Conservation (phyloP, 768 basidiomycete species). For the Rhodocollybia butyracea region DNA sequence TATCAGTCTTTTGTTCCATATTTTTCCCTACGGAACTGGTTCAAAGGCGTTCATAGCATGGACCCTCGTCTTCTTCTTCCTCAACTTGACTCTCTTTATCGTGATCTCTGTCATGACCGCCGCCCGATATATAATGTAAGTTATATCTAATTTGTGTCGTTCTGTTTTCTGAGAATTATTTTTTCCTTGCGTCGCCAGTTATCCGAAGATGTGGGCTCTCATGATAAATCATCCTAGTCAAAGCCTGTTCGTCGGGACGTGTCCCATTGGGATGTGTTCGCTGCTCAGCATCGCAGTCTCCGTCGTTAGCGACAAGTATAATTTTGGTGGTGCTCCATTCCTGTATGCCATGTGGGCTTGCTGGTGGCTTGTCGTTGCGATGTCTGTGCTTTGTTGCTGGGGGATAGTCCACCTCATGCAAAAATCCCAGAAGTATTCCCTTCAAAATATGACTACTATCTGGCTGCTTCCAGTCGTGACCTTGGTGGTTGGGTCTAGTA, state of each 20-base stretch:
- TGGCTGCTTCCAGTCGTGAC: constrained; percentile 82
- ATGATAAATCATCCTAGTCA: constrained; percentile 46
- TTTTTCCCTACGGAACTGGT: constrained; percentile 51
- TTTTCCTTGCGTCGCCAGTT: too few relatives aligned
- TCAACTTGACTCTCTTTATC: constrained; percentile 55
- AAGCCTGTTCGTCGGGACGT: constrained; percentile 42
- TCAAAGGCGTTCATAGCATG: constrained; percentile 38
- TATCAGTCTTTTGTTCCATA: constrained; percentile 52
- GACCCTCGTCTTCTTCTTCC: constrained; percentile 51
- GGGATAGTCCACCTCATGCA: constrained; percentile 69
- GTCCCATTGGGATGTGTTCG: constrained; percentile 57
- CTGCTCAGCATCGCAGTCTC: constrained; percentile 43
- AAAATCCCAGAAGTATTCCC: constrained; percentile 52
- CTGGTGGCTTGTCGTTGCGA: constrained; percentile 60
- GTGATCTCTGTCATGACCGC: constrained; percentile 42
- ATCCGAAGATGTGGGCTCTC: constrained; percentile 46
- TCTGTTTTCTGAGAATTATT: too few relatives aligned
- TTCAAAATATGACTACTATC: constrained; percentile 52
- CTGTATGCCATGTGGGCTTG: constrained; percentile 51
- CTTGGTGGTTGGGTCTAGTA: constrained; percentile 65
- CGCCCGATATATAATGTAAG: constrained; percentile 50
- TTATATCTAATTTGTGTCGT: too few relatives aligned
- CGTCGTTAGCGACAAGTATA: constrained; percentile 36
- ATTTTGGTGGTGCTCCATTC: constrained; percentile 46
- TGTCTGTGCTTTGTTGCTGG: constrained; percentile 57